Conservation (phyloP, 352 stramenopile species). For the Globisporangium canariense region DNA sequence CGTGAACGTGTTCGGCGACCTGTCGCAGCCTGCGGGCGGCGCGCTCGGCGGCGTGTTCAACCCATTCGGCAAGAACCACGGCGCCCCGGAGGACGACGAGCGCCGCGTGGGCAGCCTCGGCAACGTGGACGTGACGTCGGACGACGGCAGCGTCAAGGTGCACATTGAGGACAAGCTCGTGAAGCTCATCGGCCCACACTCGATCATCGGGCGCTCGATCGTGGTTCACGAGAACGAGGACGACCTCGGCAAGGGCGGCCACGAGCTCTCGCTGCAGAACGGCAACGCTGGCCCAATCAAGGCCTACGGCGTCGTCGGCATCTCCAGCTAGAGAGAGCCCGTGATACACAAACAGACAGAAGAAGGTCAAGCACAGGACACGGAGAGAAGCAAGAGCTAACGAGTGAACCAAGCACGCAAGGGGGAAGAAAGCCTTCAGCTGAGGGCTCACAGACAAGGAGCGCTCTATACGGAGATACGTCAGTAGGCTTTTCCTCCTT, state of each 20-base stretch:
- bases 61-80: slow-evolving; percentile 98
- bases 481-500: too few species aligned
- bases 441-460: neutral
- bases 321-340: slow-evolving; percentile 59
- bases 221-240: slow-evolving; percentile 95
- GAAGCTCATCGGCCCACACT: slow-evolving; percentile 98
- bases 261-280: slow-evolving; percentile 95
- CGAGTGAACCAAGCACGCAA: neutral
- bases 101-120: slow-evolving; percentile 94
- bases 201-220: slow-evolving; percentile 95
- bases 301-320: slow-evolving; percentile 91
- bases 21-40: slow-evolving; percentile 75
- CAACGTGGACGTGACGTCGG: slow-evolving; percentile 81
- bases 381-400: neutral
- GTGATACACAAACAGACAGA: too few species aligned
- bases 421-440: neutral
- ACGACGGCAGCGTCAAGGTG: slow-evolving; percentile 87
- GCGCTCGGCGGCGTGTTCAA: slow-evolving; percentile 95
- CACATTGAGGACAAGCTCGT: slow-evolving; percentile 95
- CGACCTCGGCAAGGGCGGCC: slow-evolving; percentile 95
- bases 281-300: slow-evolving; percentile 94
- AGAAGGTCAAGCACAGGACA: too few species aligned
- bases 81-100: slow-evolving; percentile 93
- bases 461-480: neutral
- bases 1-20: slow-evolving; percentile 95